phyloP scores from a whole-genome alignment of 1,139 yeast species.

The Debaryomyces robertsiae region DNA sequence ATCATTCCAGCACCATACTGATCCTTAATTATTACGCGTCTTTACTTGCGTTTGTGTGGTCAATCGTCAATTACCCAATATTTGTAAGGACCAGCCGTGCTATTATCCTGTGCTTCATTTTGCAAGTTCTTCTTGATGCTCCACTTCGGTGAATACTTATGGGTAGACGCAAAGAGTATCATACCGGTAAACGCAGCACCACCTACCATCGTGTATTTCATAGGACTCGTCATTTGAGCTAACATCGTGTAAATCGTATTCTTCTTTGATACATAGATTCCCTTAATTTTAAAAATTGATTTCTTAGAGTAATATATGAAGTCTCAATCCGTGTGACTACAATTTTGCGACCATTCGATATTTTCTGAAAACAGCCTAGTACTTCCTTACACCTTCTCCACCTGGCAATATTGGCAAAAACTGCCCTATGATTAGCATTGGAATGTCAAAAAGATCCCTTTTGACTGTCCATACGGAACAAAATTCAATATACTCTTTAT shows the following conservation, averaged over 20 bases:
- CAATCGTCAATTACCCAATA: slow-evolving; percentile 5
- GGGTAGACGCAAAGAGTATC: slow-evolving; percentile 37
- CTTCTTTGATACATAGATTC: too few species aligned
- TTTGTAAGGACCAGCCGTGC: slow-evolving; percentile 21
- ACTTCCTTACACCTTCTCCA: slow-evolving; percentile 40
- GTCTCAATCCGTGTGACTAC: too few species aligned
- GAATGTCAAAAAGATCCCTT: slow-evolving; percentile 87
- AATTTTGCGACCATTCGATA: slow-evolving; percentile 5
- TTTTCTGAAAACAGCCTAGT: slow-evolving; percentile 18
- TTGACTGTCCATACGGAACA: slow-evolving; percentile 69
- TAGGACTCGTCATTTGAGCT: slow-evolving; percentile 23
- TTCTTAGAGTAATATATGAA: too few species aligned
- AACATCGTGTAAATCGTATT: slow-evolving; percentile 1
- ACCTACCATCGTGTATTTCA: slow-evolving; percentile 35
- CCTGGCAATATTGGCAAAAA: slow-evolving; percentile 50
- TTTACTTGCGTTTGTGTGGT: neutral
- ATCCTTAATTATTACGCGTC: too few species aligned
- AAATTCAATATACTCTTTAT: slow-evolving; percentile 45
- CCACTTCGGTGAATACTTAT: slow-evolving; percentile 31
- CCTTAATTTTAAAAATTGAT: too few species aligned
- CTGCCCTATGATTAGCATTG: slow-evolving; percentile 55
- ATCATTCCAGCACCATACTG: too few species aligned
- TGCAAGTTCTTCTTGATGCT: slow-evolving; percentile 32
- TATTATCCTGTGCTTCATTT: slow-evolving; percentile 30
- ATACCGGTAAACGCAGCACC: slow-evolving; percentile 40